phyloP scores from a whole-genome alignment of 2,329 filamentous ascomycete genomes.

The Pseudogymnoascus sp. region DNA sequence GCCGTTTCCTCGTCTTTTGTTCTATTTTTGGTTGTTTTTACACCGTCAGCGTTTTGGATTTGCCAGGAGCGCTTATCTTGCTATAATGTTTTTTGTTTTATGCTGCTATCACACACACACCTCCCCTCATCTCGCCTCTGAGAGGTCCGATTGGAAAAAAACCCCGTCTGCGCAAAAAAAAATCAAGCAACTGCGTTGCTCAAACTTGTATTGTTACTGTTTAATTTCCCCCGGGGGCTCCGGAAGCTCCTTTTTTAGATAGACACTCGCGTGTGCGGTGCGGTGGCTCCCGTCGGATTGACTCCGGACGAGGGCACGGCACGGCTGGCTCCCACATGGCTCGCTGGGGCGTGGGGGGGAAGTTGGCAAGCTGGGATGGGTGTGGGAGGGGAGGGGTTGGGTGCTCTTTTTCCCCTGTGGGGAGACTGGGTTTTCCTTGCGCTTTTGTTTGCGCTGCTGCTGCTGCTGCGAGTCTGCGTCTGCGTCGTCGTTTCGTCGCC shows the following conservation, averaged over 20 bases:
- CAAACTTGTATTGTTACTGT: neutral
- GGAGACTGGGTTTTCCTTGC: neutral
- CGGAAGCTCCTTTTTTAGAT: neutral
- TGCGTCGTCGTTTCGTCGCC: neutral
- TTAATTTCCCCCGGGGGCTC: neutral
- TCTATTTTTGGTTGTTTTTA: neutral
- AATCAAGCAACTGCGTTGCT: neutral
- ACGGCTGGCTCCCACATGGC: neutral
- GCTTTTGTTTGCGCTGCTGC: neutral
- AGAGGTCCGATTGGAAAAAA: neutral
- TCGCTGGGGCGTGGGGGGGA: neutral
- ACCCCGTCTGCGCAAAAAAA: neutral
- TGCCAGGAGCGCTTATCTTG: neutral
- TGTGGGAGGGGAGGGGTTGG: neutral
- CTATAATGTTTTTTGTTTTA: constrained; percentile 1
- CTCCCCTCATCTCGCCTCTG: neutral
- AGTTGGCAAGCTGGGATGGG: neutral
- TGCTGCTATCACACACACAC: neutral
- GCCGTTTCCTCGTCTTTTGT: neutral
- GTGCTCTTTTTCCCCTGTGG: neutral
- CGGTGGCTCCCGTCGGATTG: neutral
- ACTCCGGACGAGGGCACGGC: neutral
- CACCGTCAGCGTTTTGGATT: neutral
- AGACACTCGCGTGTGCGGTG: neutral
- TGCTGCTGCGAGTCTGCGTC: neutral